Base-by-base conservation (phyloP, 768 basidiomycete species). In the Trametes cingulata region DNA sequence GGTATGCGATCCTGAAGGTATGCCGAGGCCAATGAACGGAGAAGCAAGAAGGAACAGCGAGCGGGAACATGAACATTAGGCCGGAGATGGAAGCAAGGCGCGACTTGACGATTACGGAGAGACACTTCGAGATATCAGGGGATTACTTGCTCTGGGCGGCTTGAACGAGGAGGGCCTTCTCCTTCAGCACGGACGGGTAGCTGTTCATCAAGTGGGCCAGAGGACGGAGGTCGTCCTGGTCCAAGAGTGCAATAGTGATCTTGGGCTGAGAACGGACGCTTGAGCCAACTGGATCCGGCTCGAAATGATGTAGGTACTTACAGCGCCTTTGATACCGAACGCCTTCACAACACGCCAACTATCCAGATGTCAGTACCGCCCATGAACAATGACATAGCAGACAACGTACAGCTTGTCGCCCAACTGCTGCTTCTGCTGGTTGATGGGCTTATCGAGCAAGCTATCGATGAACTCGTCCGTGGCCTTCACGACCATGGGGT, bases 171-270 rank as follows among this genome's bases (percentile, higher is more conserved):
- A 78, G 60, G 12, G 76, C 85, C 75, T 93, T 94, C 71, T 92
- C 90, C 75, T 90, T 93, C 60, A 95, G 78, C 2, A 93, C 82
- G 8, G 83, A 75, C 12, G 91, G 89, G 72, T 91, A 94, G 70
- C 90, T 90, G 72, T 93, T 90, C 86, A 92, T 87, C 42, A 95
- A 80, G 71, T 93, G 91, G 6, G 91, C 88, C 47, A 95, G 81
- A 5, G 91, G 79, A 42, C 88, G 84, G 22, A 95, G 80, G 68
- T 96, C 93, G 60, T 95, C 94, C 66, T 87, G 81, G 68, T 95
- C 92, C 61, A 96, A 76, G 9, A 95, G 80, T 5, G 82, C 76
- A 66, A 97, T 91, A 0, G 93, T 95, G 62, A 93, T 76, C 71
- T 94, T 94, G 50, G 92, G 90, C 85, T 91, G 60, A 29, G 47